Conservation (phyloP, 2,329 filamentous ascomycete species). For the Phialophora expanda region DNA sequence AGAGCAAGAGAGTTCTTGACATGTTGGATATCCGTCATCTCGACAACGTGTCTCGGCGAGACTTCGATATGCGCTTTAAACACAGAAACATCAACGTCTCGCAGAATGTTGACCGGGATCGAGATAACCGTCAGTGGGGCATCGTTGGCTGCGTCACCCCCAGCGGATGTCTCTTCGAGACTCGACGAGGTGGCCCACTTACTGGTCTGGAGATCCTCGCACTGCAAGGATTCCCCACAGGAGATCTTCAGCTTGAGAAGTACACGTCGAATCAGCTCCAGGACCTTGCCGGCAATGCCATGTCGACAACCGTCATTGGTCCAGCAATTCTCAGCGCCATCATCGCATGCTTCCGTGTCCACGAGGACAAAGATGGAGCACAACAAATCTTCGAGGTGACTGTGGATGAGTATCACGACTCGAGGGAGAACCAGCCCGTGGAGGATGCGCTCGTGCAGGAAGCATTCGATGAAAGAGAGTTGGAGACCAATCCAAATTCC, state of each 20-base stretch:
- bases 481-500: background rate
- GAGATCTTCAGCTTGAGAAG: constrained; percentile 66
- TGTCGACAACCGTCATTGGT: constrained; percentile 75
- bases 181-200: constrained; percentile 64
- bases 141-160: constrained; percentile 73
- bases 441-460: background rate
- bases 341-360: constrained; percentile 46
- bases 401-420: background rate
- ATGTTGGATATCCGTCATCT: constrained; percentile 68
- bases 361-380: background rate
- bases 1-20: constrained; percentile 68
- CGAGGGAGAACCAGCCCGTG: background rate
- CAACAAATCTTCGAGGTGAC: constrained; percentile 3
- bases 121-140: constrained; percentile 57
- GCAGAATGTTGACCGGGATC: constrained; percentile 71
- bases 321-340: constrained; percentile 65
- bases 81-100: constrained; percentile 65
- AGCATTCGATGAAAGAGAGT: background rate
- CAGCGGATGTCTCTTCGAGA: constrained; percentile 64
- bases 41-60: constrained; percentile 51
- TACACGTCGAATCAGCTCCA: constrained; percentile 68
- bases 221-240: constrained; percentile 71
- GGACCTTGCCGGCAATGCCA: constrained; percentile 78
- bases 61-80: constrained; percentile 65
- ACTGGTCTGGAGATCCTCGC: constrained; percentile 66